phyloP scores from a whole-genome alignment of 768 basidiomycete genomes.

The Termitomyces sp. region DNA sequence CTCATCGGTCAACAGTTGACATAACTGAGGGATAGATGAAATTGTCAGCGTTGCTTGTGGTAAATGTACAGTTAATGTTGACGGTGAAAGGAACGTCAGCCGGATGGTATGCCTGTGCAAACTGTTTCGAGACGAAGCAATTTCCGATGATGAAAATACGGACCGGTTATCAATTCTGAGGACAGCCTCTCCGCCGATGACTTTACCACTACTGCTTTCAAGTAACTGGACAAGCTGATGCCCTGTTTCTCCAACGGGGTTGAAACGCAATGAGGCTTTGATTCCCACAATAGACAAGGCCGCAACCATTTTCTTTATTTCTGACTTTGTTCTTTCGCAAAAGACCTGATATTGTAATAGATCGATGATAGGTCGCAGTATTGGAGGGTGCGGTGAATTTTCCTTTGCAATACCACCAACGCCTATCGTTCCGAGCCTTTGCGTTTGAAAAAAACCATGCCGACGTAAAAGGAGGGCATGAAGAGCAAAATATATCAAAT shows the following conservation, averaged over 20 bases:
- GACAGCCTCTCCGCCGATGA: constrained; percentile 66
- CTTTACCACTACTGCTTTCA: constrained; percentile 31
- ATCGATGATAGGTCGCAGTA: constrained; percentile 75
- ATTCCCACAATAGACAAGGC: constrained; percentile 54
- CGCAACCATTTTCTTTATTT: constrained; percentile 44
- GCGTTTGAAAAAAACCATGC: constrained; percentile 44
- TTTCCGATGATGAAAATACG: constrained; percentile 3
- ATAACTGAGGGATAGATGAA: constrained; percentile 71
- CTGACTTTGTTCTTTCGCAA: constrained; percentile 53
- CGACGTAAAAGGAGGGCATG: constrained; percentile 59
- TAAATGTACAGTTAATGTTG: constrained; percentile 70
- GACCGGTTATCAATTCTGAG: constrained; percentile 68
- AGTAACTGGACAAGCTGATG: constrained; percentile 48
- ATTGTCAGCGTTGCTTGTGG: constrained; percentile 73
- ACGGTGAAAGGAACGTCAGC: constrained; percentile 73
- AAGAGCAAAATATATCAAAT: constrained; percentile 62
- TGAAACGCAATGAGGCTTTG: constrained; percentile 48
- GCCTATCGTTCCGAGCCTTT: constrained; percentile 27
- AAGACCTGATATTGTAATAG: constrained; percentile 77
- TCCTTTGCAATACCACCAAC: constrained; percentile 15
- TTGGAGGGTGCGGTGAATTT: constrained; percentile 28
- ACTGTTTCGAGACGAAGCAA: not conserved
- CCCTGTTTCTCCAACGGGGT: constrained; percentile 65
- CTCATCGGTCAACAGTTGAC: constrained; percentile 72
- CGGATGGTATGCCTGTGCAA: constrained; percentile 60